Base-by-base conservation (phyloP, 306 rosid species). In the Phaseolus lunatus region DNA sequence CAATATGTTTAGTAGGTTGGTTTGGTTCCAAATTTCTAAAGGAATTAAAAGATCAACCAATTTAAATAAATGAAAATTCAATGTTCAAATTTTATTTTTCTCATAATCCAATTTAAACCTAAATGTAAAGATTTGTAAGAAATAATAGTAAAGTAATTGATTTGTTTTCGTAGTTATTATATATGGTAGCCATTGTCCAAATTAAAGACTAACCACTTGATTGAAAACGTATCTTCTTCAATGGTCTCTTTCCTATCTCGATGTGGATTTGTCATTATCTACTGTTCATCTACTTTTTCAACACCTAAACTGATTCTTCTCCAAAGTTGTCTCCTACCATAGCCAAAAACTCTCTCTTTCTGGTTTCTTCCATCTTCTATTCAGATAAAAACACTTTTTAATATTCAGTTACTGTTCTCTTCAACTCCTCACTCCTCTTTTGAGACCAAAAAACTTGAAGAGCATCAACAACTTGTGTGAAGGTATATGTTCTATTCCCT, bases 131-230 rank as follows among this genome's bases (percentile, higher is more conserved):
- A 22, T 56, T 22, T 56, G 16, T 56, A 56, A 56, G 23, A 56
- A 3, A 20, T 3, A 54, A 23, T 15, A 56, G 8, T 10, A 56
- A 4, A n/a, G n/a, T 9, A 22, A 56, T 23, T 56, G 3, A 11
- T 4, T 23, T 56, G 23, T 23, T 56, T 56, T 15, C 12, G 11
- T 13, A 57, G n/a, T 23, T 41, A 41, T 41, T 56, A 57, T 57
- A 57, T 12, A 24, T 57, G 23, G 18, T 52, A 39, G 23, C 67
- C 69, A 54, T 43, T 44, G 13, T 39, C 45, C 1, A 75, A 18
- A 62, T 37, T 50, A n/a, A 62, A 72, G 73, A 50, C 2, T 58
- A 50, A n/a, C 59, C 83, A 72, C 59, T 63, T 37, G 78, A 39
- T 71, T 18, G 67, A 19, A 47, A 75, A 47, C 50, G 9, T 9